Base-by-base conservation (phyloP, 306 rosid genomes). In the Delonix regia region DNA sequence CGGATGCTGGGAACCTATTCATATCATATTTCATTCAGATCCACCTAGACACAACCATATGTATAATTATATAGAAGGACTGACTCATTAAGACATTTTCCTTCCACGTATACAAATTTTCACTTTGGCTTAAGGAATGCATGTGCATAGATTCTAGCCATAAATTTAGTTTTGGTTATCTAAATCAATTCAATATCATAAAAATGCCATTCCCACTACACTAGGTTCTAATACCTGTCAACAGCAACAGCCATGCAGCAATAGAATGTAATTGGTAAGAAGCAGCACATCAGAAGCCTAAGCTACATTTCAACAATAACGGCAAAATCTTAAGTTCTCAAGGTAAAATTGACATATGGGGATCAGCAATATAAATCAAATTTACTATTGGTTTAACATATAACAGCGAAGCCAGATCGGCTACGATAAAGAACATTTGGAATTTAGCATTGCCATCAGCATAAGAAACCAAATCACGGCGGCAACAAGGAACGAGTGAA, bases 221-320 rank as follows among this genome's bases (percentile, higher is more conserved):
- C 78, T 21, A 6, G 21, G 34, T 75, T 75, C 38, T 28, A 67
- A 75, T 45, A 62, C 38, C 72, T 9, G 47, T 7, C 71, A 75
- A 6, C 19, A 51, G 61, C n/a, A 16, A 28, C n/a, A 48, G 34
- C 45, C 75, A 30, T 30, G 57, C 38, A 10, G 24, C 56, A 69
- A 69, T 8, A 69, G 27, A 27, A 25, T 24, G 71, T 9, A 25
- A 65, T 19, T 19, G 49, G 51, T 4, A 48, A 42, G 38, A 41
- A 24, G 9, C 73, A 14, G 38, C 73, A 67, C 3, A 5, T n/a
- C 52, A 41, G n/a, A 66, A 66, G 52, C 30, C 53, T 21, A 21
- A 60, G 70, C 71, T 34, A 62, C 61, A 75, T 75, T 75, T 14
- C 21, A 61, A 62, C 33, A 44, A 34, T 13, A 33, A 48, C 16